Evolutionary conservation across 2,329 filamentous ascomycete species (phyloP), one percentile per base, ranked within the genome.

Genomic region (Calonectria pauciramosa): DNA sequence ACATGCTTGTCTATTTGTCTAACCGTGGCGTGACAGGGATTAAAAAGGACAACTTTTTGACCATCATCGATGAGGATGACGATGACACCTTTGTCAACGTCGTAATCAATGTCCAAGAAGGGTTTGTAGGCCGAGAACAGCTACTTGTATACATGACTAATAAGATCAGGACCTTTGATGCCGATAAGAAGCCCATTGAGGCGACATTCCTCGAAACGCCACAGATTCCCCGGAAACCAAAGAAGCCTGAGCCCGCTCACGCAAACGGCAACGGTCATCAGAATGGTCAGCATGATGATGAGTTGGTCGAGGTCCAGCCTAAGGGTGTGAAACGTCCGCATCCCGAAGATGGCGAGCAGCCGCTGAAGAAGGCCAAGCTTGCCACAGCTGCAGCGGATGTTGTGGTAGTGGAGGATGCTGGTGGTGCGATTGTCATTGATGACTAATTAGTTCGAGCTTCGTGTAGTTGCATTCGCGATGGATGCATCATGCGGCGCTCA

Each of bases 31-130:
- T 74, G 92, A 75, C 75, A 93, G 91, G 93, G 14, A 91, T 98
- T 79, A 90, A 90, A 72, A 88, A 90, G 30, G 94, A 94, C 77
- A 93, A 90, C 68, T 96, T 97, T 83, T 85, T 99, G 76, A 97
- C 95, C 0, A 87, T 99, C 68, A 93, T 94, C n/a, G 97, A 97
- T 71, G 94, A 95, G 60, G 94, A 96, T 68, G 93, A 95, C 52
- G 89, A 93, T 0, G 89, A 91, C 63, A 90, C 94, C 0, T 93
- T 94, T 74, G 93, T 98, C 70, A 96, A 98, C 77, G 89, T 99
- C 2, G 90, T 96, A 67, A 87, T 98, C 18, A 90, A 91, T 76
- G 88, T 95, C 68, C 89, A 92, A 79, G 89, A 92, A 83, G 87
- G 89, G 91, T 93, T 88, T 69, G 90, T 85, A 64, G 18, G 68